These are phyloP conservation scores for Elaeis guineensis DNA, from an alignment of 176 grass and related monocot species.

Conservation along the genomic window DNA sequence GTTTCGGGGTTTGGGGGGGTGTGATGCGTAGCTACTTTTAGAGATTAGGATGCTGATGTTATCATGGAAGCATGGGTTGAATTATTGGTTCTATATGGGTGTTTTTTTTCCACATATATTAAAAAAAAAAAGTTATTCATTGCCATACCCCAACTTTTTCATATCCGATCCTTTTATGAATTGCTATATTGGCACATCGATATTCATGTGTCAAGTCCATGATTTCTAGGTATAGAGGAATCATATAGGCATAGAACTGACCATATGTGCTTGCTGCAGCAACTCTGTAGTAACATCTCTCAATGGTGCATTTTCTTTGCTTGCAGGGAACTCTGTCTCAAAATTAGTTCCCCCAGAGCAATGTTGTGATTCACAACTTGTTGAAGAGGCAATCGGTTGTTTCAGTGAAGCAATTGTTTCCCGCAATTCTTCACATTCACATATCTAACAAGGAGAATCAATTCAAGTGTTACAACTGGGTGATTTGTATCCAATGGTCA, in stretches of 20 bases:
- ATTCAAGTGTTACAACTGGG: slow-evolving; percentile 5
- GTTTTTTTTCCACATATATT: too few relatives aligned
- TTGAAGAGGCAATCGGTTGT: slow-evolving; percentile 45
- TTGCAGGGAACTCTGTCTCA: slow-evolving; percentile 26
- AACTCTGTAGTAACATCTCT: slow-evolving; percentile 35
- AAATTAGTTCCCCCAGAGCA: slow-evolving; percentile 26
- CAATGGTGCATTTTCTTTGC: slow-evolving; percentile 30
- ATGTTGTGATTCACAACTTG: slow-evolving; percentile 28
- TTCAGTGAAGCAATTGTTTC: slow-evolving; percentile 62
- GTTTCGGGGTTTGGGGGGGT: too few relatives aligned
- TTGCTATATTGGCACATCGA: too few relatives aligned
- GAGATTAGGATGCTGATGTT: too few relatives aligned
- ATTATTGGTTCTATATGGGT: too few relatives aligned
- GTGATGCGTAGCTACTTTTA: too few relatives aligned
- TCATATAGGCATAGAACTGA: slow-evolving; percentile 9
- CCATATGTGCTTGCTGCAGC: slow-evolving; percentile 38
- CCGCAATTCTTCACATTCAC: slow-evolving; percentile 67
- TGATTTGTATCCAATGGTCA: background rate
- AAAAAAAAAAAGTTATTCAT: too few relatives aligned
- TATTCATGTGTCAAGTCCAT: too few relatives aligned
- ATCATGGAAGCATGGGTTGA: too few relatives aligned
- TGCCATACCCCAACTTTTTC: too few relatives aligned
- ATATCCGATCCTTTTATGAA: too few relatives aligned
- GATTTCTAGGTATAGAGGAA: too few relatives aligned
- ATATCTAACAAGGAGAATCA: slow-evolving; percentile 38